Percentiles rank a stretch among this genome's conserved stretches.
Conservation (phyloP, 225 moss, liverwort and hornwort species). For the Anthoceros angustus region DNA sequence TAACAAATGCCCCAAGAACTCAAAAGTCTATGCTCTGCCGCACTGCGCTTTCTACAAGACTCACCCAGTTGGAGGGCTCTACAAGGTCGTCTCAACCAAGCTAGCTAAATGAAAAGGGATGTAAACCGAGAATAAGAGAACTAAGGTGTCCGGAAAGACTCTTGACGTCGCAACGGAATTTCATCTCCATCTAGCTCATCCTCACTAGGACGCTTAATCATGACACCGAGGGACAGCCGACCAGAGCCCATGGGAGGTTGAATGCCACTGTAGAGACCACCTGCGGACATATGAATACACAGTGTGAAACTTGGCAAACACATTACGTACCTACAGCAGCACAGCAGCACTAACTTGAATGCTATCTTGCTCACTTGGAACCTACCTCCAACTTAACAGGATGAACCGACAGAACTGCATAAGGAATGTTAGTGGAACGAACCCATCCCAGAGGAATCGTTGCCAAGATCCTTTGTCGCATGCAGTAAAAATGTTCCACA, state of each 20-base stretch:
- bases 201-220: conserved; percentile 44
- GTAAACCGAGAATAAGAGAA: background rate
- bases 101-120: conserved; percentile 1
- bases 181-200: conserved; percentile 51
- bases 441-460: conserved; percentile 45
- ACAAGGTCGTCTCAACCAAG: background rate
- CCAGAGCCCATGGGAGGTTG: conserved; percentile 32
- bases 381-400: background rate
- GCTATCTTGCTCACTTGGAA: background rate
- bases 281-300: background rate
- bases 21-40: background rate
- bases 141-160: conserved; percentile 46
- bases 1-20: background rate
- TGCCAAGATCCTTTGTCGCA: conserved; percentile 76
- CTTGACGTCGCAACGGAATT: conserved; percentile 62
- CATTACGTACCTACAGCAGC: background rate
- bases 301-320: background rate
- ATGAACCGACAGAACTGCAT: conserved; percentile 11
- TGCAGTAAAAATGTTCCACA: conserved; percentile 93
- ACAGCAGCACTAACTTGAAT: background rate
- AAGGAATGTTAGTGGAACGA: conserved; percentile 18
- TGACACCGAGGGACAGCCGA: conserved; percentile 57
- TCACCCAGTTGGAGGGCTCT: background rate
- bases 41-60: background rate
- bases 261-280: conserved; percentile 39